Conservation (phyloP, 1,284 basidiomycete genomes). For the Leccinum subatratum region DNA sequence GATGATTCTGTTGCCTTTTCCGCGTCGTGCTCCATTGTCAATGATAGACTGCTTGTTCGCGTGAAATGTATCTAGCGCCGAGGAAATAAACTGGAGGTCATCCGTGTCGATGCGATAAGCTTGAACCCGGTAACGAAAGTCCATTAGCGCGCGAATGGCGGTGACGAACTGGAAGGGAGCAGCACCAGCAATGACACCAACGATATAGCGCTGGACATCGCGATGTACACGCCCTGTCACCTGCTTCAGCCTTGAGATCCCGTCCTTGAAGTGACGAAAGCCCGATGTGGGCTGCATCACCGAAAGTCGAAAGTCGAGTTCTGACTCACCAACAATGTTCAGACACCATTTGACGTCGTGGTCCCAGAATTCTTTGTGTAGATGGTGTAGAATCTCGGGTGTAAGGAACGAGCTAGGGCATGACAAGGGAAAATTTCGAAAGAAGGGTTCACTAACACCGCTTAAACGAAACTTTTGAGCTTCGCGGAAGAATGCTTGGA, state of each 20-base stretch:
- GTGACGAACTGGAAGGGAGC: not conserved
- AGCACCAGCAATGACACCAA: not conserved
- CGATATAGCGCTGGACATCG: not conserved
- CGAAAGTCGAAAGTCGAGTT: too few relatives aligned
- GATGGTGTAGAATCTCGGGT: too few relatives aligned
- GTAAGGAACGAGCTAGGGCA: too few relatives aligned
- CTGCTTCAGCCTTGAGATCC: not conserved
- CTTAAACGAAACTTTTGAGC: not conserved
- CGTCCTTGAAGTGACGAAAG: too few relatives aligned
- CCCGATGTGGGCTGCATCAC: too few relatives aligned
- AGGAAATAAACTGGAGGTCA: not conserved
- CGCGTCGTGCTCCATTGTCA: not conserved
- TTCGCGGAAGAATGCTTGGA: not conserved
- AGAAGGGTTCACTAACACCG: not conserved
- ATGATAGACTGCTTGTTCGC: not conserved
- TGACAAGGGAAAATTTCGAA: not conserved
- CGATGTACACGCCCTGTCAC: not conserved
- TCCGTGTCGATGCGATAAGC: not conserved
- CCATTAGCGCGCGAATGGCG: not conserved
- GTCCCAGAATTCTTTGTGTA: too few relatives aligned
- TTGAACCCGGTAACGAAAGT: too few relatives aligned
- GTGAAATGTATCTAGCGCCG: not conserved
- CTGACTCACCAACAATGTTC: too few relatives aligned
- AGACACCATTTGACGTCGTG: too few relatives aligned
- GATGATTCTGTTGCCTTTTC: not conserved